Base-by-base conservation (phyloP, 148 eudicot species). In the Salicornia ramosissima region DNA sequence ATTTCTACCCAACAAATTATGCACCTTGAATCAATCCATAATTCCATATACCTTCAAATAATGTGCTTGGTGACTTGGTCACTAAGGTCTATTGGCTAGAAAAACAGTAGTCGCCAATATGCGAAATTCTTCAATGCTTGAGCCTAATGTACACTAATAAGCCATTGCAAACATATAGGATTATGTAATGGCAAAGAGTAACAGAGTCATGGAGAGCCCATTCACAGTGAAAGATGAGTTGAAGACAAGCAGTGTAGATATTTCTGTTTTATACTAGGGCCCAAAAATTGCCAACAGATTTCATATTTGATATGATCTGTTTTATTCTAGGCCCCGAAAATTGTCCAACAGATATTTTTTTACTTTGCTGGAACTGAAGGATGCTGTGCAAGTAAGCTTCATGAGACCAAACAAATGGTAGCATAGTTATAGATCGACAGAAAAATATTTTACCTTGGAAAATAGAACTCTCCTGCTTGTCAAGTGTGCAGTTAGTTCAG, bases 401-500 rank as follows among this genome's bases (percentile, higher is more conserved):
- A 31, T 15, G 12, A 16, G 21, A 47, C n/a, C 15, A 70, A 24
- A 21, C 36, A 62, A 55, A 15, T 34, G 64, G 19, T 43, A 10
- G 60, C 34, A 63, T n/a, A 15, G 36, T 42, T 1, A 49, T 3
- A 52, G 7, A 47, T 12, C 26, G 30, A 53, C 5, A 15, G 16
- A 9, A 10, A 57, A 28, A 33, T n/a, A 67, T 22, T 50, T 74
- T 70, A 94, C 97, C 93, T 88, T 87, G 45, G 83, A 75, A 71
- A 87, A 78, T 70, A 86, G 72, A 67, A 82, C 52, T 69, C 91
- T 85, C 72, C 81, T 86, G 75, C 78, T 84, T 56, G 83, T 83
- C 81, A 90, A 68, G 64, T 86, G 77, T 49, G 86, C 80, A 69
- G 87, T 77, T 51, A 94, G 75, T 65, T 89, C 86, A 71, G 97